Base-by-base conservation (phyloP, 1,284 basidiomycete species). In the Trametes sp. region DNA sequence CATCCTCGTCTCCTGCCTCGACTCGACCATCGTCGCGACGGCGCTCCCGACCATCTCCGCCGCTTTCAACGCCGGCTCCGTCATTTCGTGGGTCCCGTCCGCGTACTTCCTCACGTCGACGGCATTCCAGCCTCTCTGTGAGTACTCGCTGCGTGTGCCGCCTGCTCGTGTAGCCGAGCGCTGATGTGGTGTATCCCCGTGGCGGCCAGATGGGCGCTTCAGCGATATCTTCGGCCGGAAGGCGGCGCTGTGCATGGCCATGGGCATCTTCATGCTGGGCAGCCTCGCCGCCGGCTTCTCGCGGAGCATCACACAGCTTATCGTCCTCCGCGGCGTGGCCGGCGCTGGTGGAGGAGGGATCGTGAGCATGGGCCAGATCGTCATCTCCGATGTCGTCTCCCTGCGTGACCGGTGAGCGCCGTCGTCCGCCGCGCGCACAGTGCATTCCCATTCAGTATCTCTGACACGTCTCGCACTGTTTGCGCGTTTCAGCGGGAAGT, bases 171-270 rank as follows among this genome's bases (percentile, higher is more conserved):
- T 28, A 11, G 2, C 1, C 49, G 26, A 19, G 14, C 48, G 13
- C 49, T 35, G 13, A 51, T 51, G 14, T 16, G 31, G 23, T 28
- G 13, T 7, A 23, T 26, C 11, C 6, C 49, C 28, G 13, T 6
- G 2, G n/a, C n/a, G n/a, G 9, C 31, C 28, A 75, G 74, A 91
- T 73, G 90, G 90, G 35, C 82, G 89, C 7, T 84, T 92, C 78
- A 87, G 80, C 52, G 91, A 94, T 67, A 92, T 90, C 36, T 93
- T 92, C 67, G 92, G 92, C 19, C 80, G 92, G 31, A 93, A 94
- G 72, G 75, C 78, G 21, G 84, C 86, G 0, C 77, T 93, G 44
- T 82, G 86, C 44, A 74, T 83, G 8, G 82, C 84, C 4, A 85
- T 92, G 80, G 72, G 76, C 13, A 78, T 91, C 45, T 89, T 88